Evolutionary conservation across 352 stramenopile genomes (phyloP), one percentile per base, ranked within the genome.

Genomic region (Phytophthora colocasiae): DNA sequence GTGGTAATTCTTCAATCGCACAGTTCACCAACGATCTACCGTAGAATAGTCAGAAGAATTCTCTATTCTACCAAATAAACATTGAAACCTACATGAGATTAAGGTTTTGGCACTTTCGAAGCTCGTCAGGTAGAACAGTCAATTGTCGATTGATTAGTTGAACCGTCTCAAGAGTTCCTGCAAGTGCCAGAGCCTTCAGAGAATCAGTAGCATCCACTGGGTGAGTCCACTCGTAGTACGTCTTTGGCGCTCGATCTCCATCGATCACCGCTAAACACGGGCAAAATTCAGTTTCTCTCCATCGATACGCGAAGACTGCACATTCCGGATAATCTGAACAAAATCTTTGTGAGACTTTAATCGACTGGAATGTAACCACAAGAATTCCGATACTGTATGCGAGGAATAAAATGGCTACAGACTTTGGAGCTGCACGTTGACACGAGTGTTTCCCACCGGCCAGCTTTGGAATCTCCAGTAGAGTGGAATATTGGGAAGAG

Each of bases 101-200:
- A 6, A 89, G 63, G 0, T 76, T 51, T 4, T 6, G 22, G 24
- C 78, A 85, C 7, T 9, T n/a, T 9, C 44, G 52, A 17, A 89
- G 58, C 5, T 77, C 58, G 0, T 81, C 62, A 0, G 75, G 75
- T 31, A 67, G 57, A 2, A 47, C 31, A 0, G 26, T 34, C 0
- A 83, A 36, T 8, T 69, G 44, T 22, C 65, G 63, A 39, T 83
- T 83, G 15, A 79, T 75, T 6, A 83, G 29, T 24, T 81, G 72
- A 15, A 79, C 50, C 8, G 63, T 75, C 10, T 66, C 63, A 19
- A 83, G 44, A 11, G 63, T 69, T 6, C 76, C 75, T 3, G 70
- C 58, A 11, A 46, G 26, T 17, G 66, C 56, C 19, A 81, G 40
- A 2, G 27, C 47, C 22, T 63, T 58, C 2, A 84, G 66, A 19